Evolutionary conservation across 805 yeast genomes (phyloP).

Genomic region (Metschnikowia lochheadii): DNA sequence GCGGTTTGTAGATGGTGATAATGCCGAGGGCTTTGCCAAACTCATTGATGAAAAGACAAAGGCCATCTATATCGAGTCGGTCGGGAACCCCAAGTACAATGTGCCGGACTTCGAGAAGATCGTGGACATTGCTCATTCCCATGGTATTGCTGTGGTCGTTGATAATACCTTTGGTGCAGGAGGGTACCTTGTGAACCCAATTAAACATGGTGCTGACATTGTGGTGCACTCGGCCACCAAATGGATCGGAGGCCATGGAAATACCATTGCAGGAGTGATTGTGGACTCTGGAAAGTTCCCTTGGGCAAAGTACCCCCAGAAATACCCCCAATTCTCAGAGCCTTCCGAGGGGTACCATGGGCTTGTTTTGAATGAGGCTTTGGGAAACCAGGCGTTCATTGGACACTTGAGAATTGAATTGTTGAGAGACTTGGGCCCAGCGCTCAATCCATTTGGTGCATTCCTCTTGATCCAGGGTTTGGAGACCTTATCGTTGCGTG

Average conservation of each 20-base stretch:
- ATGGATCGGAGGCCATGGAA: slow-evolving; percentile 98
- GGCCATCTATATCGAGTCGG: slow-evolving; percentile 84
- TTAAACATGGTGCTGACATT: slow-evolving; percentile 87
- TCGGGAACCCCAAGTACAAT: slow-evolving; percentile 90
- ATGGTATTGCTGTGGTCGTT: slow-evolving; percentile 86
- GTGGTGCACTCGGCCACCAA: slow-evolving; percentile 93
- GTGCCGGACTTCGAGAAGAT: slow-evolving; percentile 86
- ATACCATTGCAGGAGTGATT: slow-evolving; percentile 87
- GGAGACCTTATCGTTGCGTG: slow-evolving; percentile 90
- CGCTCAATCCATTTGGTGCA: slow-evolving; percentile 82
- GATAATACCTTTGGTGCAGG: slow-evolving; percentile 98
- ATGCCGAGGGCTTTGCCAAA: slow-evolving; percentile 65
- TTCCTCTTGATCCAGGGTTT: slow-evolving; percentile 87
- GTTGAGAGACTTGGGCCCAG: slow-evolving; percentile 89
- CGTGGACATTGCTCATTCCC: slow-evolving; percentile 71
- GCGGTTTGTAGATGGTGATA: slow-evolving; percentile 81
- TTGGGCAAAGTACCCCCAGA: slow-evolving; percentile 79
- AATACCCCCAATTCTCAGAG: slow-evolving; percentile 85
- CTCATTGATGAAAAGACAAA: slow-evolving; percentile 80
- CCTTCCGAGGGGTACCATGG: slow-evolving; percentile 97
- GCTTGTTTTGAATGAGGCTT: slow-evolving; percentile 70
- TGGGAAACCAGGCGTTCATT: slow-evolving; percentile 76
- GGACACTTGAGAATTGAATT: slow-evolving; percentile 79
- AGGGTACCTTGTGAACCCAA: slow-evolving; percentile 79
- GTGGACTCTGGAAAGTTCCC: slow-evolving; percentile 92